These are phyloP conservation scores for Spencermartinsiella europaea DNA, from an alignment of 805 yeast genomes.

Conservation along the genomic window DNA sequence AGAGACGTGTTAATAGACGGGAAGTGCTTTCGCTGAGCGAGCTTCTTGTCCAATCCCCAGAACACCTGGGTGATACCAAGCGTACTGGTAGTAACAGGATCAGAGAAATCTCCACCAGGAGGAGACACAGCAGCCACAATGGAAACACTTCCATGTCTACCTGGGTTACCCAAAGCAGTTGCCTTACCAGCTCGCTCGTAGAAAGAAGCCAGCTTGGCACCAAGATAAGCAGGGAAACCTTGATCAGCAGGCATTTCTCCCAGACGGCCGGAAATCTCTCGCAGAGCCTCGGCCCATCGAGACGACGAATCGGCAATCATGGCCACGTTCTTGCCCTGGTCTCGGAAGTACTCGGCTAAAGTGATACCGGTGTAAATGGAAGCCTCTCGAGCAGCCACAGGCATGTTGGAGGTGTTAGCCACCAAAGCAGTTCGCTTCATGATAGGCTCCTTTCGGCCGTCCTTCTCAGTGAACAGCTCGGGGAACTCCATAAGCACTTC, in stretches of 20 bases:
- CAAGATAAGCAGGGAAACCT: constrained; percentile 99
- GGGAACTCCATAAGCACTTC: constrained; percentile 99
- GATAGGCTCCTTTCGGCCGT: constrained; percentile 94
- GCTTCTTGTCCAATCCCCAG: constrained; percentile 99
- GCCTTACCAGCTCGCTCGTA: constrained; percentile 99
- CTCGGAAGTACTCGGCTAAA: constrained; percentile 98
- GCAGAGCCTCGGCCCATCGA: constrained; percentile 99
- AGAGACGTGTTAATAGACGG: constrained; percentile 96
- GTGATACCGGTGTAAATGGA: constrained; percentile 99
- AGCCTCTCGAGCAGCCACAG: constrained; percentile 99
- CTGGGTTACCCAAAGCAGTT: constrained; percentile 91
- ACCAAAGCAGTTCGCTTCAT: constrained; percentile 99
- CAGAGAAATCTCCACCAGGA: constrained; percentile 99
- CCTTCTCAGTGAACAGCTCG: constrained; percentile 83
- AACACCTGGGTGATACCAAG: constrained; percentile 99
- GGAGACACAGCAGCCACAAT: constrained; percentile 99
- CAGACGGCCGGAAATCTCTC: constrained; percentile 99
- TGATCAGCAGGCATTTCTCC: constrained; percentile 99
- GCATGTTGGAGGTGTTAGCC: constrained; percentile 99
- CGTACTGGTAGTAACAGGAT: constrained; percentile 97
- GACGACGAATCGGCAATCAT: constrained; percentile 99
- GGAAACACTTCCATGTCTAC: constrained; percentile 96
- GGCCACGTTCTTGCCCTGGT: constrained; percentile 97
- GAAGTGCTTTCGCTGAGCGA: constrained; percentile 99
- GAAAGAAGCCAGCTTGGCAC: constrained; percentile 98